Evolutionary conservation across 2,329 filamentous ascomycete species (phyloP), one percentile per base, ranked within the genome.

Genomic region (Hortaea sp.): DNA sequence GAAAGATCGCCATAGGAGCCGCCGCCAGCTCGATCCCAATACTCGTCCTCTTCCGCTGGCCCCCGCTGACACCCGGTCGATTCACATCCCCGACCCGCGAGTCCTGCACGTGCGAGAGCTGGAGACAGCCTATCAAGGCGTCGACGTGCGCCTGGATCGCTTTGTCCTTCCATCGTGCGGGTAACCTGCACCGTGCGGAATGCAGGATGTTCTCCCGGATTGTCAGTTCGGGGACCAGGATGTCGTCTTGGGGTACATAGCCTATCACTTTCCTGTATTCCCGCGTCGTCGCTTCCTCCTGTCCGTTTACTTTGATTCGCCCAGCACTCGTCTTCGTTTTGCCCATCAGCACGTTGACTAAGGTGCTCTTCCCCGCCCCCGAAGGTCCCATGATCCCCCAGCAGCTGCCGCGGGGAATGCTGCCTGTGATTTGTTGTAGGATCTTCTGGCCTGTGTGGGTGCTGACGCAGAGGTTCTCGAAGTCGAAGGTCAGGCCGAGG

Each of bases 201-300:
- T 81, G 76, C 4, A 79, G 63, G 38, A 82, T 78, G 48, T 81
- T 81, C 57, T 82, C 78, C 43, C 72, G 71, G 5, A 81, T 77
- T 0, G 77, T 81, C 40, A 81, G 61, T 55, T 81, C 75, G 0
- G 76, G 73, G 7, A 79, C 66, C 3, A 81, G 70, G 28, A 81
- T 70, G 56, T 81, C 78, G 50, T 81, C 75, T 53, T 81, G 77
- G 1, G 78, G 77, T 3, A 81, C 77, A 49, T 79, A 80, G 20
- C 77, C 77, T 28, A 80, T 78, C 47, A 79, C 65, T 56, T 79
- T 78, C 59, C 76, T 78, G 59, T 77, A 79, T 20, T 20, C 20
- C 38, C 65, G 64, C 55, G 67, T 67, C 61, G 76, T 63, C 54
- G 67, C 51, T 39, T 54, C 52, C 35, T 38, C 65, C 4, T 66